A percentile compares a stretch with the other conserved stretches of the same genome.
Conservation (phyloP, 2,329 filamentous ascomycete species). For the Metarhizium album region DNA sequence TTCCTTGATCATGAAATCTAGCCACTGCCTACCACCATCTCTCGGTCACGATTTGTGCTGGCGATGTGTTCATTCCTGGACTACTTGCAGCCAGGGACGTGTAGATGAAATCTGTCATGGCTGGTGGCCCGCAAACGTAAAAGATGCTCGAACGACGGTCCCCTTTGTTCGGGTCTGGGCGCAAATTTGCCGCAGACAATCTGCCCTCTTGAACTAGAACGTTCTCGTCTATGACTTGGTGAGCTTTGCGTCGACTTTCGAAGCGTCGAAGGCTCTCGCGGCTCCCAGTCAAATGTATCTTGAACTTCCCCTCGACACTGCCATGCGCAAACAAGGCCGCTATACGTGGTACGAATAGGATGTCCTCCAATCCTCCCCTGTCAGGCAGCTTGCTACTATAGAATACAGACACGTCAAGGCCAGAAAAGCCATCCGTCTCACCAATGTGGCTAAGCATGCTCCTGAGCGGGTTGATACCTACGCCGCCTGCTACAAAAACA, state of each 20-base stretch:
- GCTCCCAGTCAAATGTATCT: conserved; percentile 35
- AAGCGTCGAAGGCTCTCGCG: not conserved
- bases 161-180: conserved; percentile 19
- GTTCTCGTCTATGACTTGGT: not conserved
- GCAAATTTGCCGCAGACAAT: conserved; percentile 32
- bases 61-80: conserved; percentile 27
- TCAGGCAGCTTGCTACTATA: conserved; percentile 43
- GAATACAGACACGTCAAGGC: conserved; percentile 43
- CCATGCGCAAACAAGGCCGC: conserved; percentile 26
- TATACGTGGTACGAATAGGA: conserved; percentile 36
- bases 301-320: conserved; percentile 28
- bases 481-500: conserved; percentile 69
- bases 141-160: conserved; percentile 34
- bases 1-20: not conserved
- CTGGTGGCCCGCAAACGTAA: conserved; percentile 58
- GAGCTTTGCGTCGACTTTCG: not conserved
- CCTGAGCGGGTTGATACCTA: conserved; percentile 73
- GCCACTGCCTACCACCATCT: conserved; percentile 47
- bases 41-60: conserved; percentile 43
- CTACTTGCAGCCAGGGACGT: conserved; percentile 27
- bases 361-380: conserved; percentile 16
- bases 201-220: conserved; percentile 24
- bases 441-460: conserved; percentile 58
- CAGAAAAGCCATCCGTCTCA: conserved; percentile 10
- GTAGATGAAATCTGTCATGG: conserved; percentile 59